These are phyloP conservation scores for Globisporangium splendens DNA, from an alignment of 352 stramenopile genomes.

Conservation along the genomic window DNA sequence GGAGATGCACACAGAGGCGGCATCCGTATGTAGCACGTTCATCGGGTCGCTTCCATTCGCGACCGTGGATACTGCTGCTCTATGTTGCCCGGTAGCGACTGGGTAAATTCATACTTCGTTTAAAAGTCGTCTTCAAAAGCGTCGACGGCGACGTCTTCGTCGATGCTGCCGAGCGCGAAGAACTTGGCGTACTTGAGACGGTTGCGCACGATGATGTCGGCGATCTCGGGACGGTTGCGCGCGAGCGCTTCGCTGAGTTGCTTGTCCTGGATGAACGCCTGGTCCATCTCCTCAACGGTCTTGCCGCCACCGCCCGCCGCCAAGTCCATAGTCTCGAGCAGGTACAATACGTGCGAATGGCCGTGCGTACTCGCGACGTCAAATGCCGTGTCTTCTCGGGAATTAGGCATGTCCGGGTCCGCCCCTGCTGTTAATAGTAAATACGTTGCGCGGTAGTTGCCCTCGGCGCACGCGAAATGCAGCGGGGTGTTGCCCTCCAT, in stretches of 20 bases:
- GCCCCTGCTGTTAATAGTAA: slow-evolving; percentile 77
- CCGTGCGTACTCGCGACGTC: slow-evolving; percentile 66
- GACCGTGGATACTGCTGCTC: neutral
- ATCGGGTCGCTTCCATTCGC: neutral
- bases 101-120: neutral
- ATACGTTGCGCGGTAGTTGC: slow-evolving; percentile 77
- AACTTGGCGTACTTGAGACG: slow-evolving; percentile 73
- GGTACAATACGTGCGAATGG: slow-evolving; percentile 69
- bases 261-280: slow-evolving; percentile 57
- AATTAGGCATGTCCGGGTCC: slow-evolving; percentile 83
- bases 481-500: slow-evolving; percentile 76
- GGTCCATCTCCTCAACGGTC: slow-evolving; percentile 54
- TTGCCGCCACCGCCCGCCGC: slow-evolving; percentile 36
- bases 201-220: slow-evolving; percentile 74
- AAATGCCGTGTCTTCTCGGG: slow-evolving; percentile 73
- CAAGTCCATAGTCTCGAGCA: slow-evolving; percentile 78
- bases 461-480: slow-evolving; percentile 70
- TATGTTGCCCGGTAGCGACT: neutral
- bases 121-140: slow-evolving; percentile 33
- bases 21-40: neutral
- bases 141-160: slow-evolving; percentile 47
- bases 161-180: slow-evolving; percentile 51
- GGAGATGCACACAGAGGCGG: neutral
- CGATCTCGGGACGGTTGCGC: slow-evolving; percentile 61
- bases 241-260: slow-evolving; percentile 59